phyloP scores from a whole-genome alignment of 2,329 filamentous ascomycete genomes.

The Diplodia intermedia region DNA sequence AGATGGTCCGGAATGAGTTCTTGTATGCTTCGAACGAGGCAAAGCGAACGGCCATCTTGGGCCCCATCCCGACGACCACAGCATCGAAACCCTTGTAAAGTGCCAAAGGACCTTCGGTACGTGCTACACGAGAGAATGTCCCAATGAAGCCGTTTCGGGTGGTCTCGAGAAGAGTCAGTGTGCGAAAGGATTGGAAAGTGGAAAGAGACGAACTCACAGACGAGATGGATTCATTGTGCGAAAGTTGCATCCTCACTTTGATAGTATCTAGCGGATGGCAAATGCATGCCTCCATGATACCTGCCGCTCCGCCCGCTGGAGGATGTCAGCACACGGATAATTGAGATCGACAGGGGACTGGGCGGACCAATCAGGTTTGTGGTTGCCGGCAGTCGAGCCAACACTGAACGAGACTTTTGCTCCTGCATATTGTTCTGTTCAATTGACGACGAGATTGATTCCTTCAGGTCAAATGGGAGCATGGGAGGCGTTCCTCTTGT shows the following conservation, averaged over 20 bases:
- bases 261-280: slow-evolving; percentile 22
- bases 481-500: no score
- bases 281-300: slow-evolving; percentile 13
- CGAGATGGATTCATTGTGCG: background rate
- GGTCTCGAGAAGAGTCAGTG: background rate
- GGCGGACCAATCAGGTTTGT: background rate
- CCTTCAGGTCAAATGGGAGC: no score
- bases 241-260: slow-evolving; percentile 7
- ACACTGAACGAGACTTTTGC: no score
- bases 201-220: background rate
- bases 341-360: background rate
- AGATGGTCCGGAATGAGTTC: background rate
- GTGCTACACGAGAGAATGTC: background rate
- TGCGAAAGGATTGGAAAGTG: no score
- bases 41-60: slow-evolving; percentile 19
- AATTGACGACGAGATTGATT: no score
- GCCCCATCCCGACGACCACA: slow-evolving; percentile 13
- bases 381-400: no score
- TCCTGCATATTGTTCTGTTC: no score
- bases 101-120: background rate
- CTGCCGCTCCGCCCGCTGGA: slow-evolving; percentile 13
- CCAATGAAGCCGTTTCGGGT: background rate
- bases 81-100: slow-evolving; percentile 15
- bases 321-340: background rate
- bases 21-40: slow-evolving; percentile 20